A percentile compares a stretch with the other conserved stretches of the same genome.
These are phyloP conservation scores for Stemphylium beticola DNA, from an alignment of 2,329 filamentous ascomycete species.

Conservation along the genomic window DNA sequence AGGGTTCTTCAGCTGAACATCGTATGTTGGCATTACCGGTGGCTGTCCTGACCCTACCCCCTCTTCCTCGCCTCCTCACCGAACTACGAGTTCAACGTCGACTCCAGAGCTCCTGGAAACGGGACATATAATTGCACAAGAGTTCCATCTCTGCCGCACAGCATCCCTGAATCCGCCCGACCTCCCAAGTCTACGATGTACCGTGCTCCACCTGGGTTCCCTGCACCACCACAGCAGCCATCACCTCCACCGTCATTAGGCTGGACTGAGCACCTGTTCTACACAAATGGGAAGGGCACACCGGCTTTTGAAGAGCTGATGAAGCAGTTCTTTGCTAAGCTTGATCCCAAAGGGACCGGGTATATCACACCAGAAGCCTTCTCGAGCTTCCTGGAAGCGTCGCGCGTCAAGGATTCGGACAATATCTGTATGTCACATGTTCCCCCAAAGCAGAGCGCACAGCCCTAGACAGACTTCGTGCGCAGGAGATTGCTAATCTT, in stretches of 20 bases:
- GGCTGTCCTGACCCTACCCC: neutral
- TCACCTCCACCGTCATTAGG: slow-evolving; percentile 1
- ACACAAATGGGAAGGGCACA: neutral
- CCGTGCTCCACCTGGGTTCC: neutral
- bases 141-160: neutral
- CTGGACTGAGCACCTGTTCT: slow-evolving; percentile 5
- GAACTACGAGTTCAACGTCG: neutral
- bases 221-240: neutral
- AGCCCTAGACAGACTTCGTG: neutral
- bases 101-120: too few relatives aligned
- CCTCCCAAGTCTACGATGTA: neutral
- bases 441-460: neutral
- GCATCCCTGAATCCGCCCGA: neutral
- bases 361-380: slow-evolving; percentile 1
- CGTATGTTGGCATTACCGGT: neutral
- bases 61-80: neutral
- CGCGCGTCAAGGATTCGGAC: neutral
- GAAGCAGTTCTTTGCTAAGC: slow-evolving; percentile 1
- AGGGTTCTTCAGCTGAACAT: neutral
- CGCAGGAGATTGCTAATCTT: neutral
- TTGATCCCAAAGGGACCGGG: neutral
- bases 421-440: neutral
- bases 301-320: slow-evolving; percentile 1
- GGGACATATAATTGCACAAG: too few relatives aligned
- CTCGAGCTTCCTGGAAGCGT: neutral